Evolutionary conservation across 2,329 filamentous ascomycete species (phyloP).

Genomic region (Diaporthe ilicicola): DNA sequence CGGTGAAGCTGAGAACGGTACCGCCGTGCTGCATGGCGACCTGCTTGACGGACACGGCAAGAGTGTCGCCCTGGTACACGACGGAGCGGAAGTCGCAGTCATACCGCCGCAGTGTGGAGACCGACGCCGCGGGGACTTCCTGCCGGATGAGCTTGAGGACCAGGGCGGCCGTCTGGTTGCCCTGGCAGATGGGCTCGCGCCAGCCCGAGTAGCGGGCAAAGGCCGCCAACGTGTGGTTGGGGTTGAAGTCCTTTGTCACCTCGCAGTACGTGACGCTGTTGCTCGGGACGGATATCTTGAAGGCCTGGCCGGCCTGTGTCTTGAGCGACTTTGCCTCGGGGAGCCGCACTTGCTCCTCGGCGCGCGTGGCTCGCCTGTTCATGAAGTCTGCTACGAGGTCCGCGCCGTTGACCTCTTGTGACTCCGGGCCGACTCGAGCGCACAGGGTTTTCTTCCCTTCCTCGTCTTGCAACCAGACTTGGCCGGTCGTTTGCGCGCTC

Average conservation of each 20-base stretch:
- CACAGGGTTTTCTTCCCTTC: conserved; percentile 83
- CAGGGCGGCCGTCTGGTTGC: conserved; percentile 98
- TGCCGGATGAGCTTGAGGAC: conserved; percentile 85
- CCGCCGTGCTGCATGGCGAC: neutral
- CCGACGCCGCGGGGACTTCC: neutral
- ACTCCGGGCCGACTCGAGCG: conserved; percentile 88
- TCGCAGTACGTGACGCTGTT: conserved; percentile 86
- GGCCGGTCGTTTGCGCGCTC: neutral
- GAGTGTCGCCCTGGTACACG: neutral
- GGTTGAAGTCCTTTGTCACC: conserved; percentile 98
- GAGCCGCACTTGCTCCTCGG: conserved; percentile 96
- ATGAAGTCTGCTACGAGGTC: conserved; percentile 98
- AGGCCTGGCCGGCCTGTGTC: conserved; percentile 85
- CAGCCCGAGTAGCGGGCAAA: conserved; percentile 96
- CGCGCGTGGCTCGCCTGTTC: conserved; percentile 85
- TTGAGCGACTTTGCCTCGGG: conserved; percentile 96
- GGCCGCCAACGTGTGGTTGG: conserved; percentile 97
- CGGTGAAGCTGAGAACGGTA: neutral
- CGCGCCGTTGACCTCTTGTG: conserved; percentile 84
- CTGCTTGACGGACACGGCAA: neutral
- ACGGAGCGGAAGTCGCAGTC: conserved; percentile 5
- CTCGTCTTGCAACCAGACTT: neutral
- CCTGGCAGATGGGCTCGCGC: conserved; percentile 96
- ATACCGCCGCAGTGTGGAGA: neutral
- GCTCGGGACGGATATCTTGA: conserved; percentile 93